A percentile compares a stretch with the other conserved stretches of the same genome.
These are phyloP conservation scores for Cyclocybe cylindracea DNA, from an alignment of 768 basidiomycete species.

Conservation along the genomic window DNA sequence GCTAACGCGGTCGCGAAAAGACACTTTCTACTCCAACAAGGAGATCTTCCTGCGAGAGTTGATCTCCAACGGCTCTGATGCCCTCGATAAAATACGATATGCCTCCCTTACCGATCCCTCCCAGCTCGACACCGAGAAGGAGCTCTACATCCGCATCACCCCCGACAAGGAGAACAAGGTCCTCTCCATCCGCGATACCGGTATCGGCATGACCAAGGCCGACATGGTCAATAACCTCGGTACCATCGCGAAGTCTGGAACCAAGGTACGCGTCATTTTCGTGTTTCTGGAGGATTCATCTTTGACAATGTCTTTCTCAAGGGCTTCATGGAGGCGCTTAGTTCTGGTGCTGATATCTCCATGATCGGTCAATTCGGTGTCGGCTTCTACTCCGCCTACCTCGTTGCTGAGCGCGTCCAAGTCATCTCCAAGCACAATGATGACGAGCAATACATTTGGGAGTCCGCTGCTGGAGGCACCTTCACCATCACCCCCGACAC, in stretches of 20 bases:
- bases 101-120: constrained; percentile 92
- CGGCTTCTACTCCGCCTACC: constrained; percentile 99
- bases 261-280: constrained; percentile 57
- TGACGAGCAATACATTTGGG: constrained; percentile 99
- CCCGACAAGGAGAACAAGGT: constrained; percentile 97
- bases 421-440: constrained; percentile 99
- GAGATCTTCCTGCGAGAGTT: constrained; percentile 99
- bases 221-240: constrained; percentile 99
- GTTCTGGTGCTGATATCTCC: constrained; percentile 84
- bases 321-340: constrained; percentile 99
- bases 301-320: constrained; percentile 29
- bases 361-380: constrained; percentile 99
- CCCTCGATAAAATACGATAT: constrained; percentile 98
- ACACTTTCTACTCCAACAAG: constrained; percentile 99
- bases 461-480: constrained; percentile 99
- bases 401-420: constrained; percentile 97
- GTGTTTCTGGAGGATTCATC: neutral
- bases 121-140: constrained; percentile 87
- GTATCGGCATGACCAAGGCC: constrained; percentile 99
- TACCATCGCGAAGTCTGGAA: constrained; percentile 94
- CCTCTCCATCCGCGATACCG: constrained; percentile 90
- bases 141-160: constrained; percentile 90
- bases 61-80: constrained; percentile 97
- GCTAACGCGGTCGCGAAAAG: constrained; percentile 36
- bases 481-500: constrained; percentile 98